Evolutionary conservation across 352 stramenopile species (phyloP), one percentile per base, ranked within the genome.

Genomic region (Bremia lactucae): DNA sequence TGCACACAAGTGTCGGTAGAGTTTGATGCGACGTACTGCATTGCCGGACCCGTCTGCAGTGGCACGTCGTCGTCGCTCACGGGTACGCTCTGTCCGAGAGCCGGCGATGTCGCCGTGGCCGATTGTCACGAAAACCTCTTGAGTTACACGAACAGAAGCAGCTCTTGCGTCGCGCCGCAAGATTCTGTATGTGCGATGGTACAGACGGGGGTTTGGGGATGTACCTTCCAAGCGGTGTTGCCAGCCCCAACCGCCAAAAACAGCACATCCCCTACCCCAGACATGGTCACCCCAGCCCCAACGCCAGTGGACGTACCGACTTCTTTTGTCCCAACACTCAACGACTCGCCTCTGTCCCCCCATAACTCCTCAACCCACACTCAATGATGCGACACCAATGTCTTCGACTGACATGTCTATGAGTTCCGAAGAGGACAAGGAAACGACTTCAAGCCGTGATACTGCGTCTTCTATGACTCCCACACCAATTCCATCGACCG

Each of bases 1-100:
- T 86, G 72, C 54, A 71, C 60, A 0, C 46, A 82, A 15, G 67
- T 87, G 24, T 84, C 67, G 9, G 73, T 89, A 15, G 65, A 84
- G 36, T 52, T 65, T 1, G 73, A 87, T 44, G 77, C 73, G 19
- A 87, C 77, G 13, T 87, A 84, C 54, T 86, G 73, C 55, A 77
- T 86, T 33, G 36, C 52, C 7, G 76, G 71, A 18, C 55, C 69
- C 1, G 68, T 87, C 33, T 89, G 76, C 50, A 77, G 61, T 22
- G 76, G 76, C 31, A 49, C 55, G 6, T 70, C 68, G 22, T 44
- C 56, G 10, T 46, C 36, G 18, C 67, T 71, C 2, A 49, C 60
- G 8, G 76, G 76, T 2, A 47, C 24, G 15, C 38, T 62, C 22
- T 89, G 76, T 23, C 76, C 76, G 3, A 56, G 67, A 53, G 66